phyloP scores from a whole-genome alignment of 306 rosid genomes.

The Fragaria ananassa region DNA sequence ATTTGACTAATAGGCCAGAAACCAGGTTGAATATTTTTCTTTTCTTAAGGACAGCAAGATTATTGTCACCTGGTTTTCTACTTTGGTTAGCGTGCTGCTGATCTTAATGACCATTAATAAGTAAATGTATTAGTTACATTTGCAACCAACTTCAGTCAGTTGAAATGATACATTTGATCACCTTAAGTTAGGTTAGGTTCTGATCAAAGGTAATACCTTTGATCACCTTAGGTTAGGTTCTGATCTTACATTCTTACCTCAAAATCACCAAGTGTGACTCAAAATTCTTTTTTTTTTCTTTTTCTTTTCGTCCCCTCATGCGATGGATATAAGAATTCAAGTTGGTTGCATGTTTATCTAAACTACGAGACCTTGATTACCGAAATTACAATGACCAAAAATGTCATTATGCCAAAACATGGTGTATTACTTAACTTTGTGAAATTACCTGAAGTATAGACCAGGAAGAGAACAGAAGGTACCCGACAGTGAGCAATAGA shows the following conservation, averaged over 20 bases:
- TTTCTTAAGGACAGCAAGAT: not conserved
- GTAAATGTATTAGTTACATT: not conserved
- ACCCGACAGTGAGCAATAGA: conserved; percentile 28
- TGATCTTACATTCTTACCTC: not conserved
- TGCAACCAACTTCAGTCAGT: not conserved
- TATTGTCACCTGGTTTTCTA: not conserved
- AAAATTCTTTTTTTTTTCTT: not conserved
- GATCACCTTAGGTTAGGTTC: not conserved
- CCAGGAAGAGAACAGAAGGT: conserved; percentile 37
- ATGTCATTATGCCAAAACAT: not conserved
- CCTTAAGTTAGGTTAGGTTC: not conserved
- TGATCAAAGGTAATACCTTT: not conserved
- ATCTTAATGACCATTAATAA: not conserved
- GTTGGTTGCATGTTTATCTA: not conserved
- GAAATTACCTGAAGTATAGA: conserved; percentile 47
- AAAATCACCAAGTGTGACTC: not conserved
- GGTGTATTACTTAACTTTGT: not conserved
- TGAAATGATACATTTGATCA: not conserved
- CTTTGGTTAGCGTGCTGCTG: not conserved
- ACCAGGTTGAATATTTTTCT: not conserved
- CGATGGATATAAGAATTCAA: not conserved
- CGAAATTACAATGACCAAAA: not conserved
- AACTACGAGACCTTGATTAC: not conserved
- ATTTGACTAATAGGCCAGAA: not conserved
- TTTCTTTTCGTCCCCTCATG: not conserved